These are phyloP conservation scores for Lentinus polychrous DNA, from an alignment of 1,284 basidiomycete species.

Conservation along the genomic window DNA sequence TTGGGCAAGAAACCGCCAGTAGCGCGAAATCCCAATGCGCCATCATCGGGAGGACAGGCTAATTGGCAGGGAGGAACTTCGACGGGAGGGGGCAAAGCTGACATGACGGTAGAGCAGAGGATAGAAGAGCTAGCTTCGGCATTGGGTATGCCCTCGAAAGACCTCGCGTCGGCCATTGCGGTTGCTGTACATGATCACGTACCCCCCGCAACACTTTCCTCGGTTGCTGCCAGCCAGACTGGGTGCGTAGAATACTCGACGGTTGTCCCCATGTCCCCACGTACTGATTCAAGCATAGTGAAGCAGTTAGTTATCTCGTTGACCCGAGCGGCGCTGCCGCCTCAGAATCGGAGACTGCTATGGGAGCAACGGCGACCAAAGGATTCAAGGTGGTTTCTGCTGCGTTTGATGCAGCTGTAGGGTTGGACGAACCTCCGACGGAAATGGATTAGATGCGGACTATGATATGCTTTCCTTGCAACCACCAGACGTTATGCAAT, in stretches of 20 bases:
- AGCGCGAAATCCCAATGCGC: constrained; percentile 6
- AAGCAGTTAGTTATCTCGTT: constrained; percentile 20
- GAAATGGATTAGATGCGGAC: constrained; percentile 10
- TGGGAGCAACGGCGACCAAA: constrained; percentile 8
- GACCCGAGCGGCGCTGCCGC: constrained; percentile 15
- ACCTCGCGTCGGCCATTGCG: constrained; percentile 57
- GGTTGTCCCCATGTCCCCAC: background rate
- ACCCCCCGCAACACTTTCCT: constrained; percentile 50
- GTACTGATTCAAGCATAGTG: constrained; percentile 10
- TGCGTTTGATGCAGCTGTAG: constrained; percentile 37
- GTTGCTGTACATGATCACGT: constrained; percentile 48
- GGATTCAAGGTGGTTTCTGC: constrained; percentile 27
- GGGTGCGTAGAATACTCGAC: constrained; percentile 26
- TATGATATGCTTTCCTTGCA: too few relatives aligned
- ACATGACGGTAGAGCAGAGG: constrained; percentile 41
- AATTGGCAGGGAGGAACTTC: background rate
- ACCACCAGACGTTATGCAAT: too few relatives aligned
- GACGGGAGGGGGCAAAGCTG: constrained; percentile 9
- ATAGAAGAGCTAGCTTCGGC: constrained; percentile 53
- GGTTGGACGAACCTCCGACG: constrained; percentile 38
- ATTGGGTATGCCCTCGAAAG: constrained; percentile 51
- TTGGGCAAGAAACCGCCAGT: constrained; percentile 31
- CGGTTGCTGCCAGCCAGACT: constrained; percentile 42
- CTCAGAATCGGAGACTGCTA: constrained; percentile 11
- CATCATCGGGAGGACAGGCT: background rate